phyloP scores from a whole-genome alignment of 1,284 basidiomycete species.

The Boletus subluridellus region DNA sequence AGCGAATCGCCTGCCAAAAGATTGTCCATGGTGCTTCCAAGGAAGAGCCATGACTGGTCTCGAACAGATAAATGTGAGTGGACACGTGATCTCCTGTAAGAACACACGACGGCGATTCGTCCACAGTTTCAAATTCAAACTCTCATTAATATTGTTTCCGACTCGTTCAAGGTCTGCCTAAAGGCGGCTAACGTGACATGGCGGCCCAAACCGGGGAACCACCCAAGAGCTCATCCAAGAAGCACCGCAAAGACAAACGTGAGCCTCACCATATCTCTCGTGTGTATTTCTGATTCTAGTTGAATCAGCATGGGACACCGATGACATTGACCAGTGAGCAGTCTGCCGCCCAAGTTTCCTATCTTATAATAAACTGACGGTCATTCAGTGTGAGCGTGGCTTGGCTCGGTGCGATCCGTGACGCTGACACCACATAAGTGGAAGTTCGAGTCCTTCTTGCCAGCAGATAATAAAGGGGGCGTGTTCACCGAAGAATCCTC shows the following conservation, averaged over 20 bases:
- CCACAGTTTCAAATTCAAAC: not conserved
- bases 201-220: conserved; percentile 42
- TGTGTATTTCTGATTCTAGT: conserved; percentile 11
- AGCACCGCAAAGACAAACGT: conserved; percentile 91
- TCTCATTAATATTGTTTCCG: not conserved
- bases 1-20: conserved; percentile 25
- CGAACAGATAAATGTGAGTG: not conserved
- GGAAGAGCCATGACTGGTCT: not conserved
- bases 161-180: not conserved
- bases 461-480: conserved; percentile 73
- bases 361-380: conserved; percentile 19
- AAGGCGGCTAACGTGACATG: conserved; percentile 36
- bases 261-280: conserved; percentile 25
- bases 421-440: conserved; percentile 51
- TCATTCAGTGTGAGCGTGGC: conserved; percentile 33
- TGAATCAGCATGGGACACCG: conserved; percentile 90
- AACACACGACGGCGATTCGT: no score
- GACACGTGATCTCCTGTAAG: conserved; percentile 18
- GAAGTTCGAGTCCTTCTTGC: conserved; percentile 81
- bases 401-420: not conserved
- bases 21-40: conserved; percentile 37
- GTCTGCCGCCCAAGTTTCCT: not conserved
- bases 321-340: conserved; percentile 95
- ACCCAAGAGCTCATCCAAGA: conserved; percentile 76
- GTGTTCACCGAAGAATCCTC: conserved; percentile 94